phyloP scores from a whole-genome alignment of 192 early-diverging fungal genomes.

The Coemansia sp. region DNA sequence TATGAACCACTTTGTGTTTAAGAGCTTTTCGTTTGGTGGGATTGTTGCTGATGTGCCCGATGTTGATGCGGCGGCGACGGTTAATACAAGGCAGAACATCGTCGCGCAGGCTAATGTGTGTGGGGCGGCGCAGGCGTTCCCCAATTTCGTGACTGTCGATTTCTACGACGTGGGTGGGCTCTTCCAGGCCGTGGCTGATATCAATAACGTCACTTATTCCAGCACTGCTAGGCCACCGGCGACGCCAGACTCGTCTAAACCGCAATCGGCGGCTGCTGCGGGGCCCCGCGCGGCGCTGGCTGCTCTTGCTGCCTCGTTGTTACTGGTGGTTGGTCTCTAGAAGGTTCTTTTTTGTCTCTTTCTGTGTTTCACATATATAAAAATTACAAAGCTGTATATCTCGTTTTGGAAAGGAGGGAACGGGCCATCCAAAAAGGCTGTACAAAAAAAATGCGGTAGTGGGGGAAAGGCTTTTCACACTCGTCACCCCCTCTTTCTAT shows the following conservation, averaged over 20 bases:
- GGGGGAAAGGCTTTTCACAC: not conserved
- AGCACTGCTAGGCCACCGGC: not conserved
- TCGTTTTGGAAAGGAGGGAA: not conserved
- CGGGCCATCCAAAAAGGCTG: not conserved
- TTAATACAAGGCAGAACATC: constrained; percentile 58
- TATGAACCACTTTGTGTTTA: constrained; percentile 74
- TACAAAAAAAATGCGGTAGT: not conserved
- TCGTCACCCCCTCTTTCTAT: too few relatives aligned
- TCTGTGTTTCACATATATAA: not conserved
- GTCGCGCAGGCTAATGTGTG: constrained; percentile 60
- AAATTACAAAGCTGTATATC: not conserved
- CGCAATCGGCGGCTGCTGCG: not conserved
- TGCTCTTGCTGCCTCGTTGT: constrained; percentile 3
- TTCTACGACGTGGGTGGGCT: constrained; percentile 66
- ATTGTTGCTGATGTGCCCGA: constrained; percentile 55
- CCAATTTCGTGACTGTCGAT: constrained; percentile 73
- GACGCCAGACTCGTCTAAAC: not conserved
- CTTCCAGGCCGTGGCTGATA: constrained; percentile 51
- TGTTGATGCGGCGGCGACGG: constrained; percentile 46
- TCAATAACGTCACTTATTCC: constrained; percentile 51
- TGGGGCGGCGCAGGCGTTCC: constrained; percentile 34
- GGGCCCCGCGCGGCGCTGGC: not conserved
- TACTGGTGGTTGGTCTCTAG: not conserved
- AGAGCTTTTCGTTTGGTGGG: constrained; percentile 32
- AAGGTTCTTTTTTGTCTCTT: not conserved